Percentiles rank a stretch among this genome's conserved stretches.
phyloP scores from a whole-genome alignment of 148 eudicot genomes.

The Persicaria tinctoria region DNA sequence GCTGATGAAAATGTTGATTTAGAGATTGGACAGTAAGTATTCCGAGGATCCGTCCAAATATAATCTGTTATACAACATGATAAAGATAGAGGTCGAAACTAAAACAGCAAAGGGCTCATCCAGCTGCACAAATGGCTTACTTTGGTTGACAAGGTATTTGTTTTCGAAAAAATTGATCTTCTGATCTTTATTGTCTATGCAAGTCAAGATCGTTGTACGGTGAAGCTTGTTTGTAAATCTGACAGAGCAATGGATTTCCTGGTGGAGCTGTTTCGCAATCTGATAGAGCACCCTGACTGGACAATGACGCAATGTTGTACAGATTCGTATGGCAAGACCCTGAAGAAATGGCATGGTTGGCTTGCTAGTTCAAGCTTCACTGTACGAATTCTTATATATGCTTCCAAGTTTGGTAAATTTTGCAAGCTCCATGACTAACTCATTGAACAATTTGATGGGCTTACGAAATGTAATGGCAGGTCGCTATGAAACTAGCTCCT shows the following conservation, averaged over 20 bases:
- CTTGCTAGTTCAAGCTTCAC: slow-evolving; percentile 79
- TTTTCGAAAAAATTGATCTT: no score
- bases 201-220: no score
- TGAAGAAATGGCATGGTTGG: slow-evolving; percentile 98
- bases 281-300: slow-evolving; percentile 69
- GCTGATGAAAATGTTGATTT: slow-evolving; percentile 15
- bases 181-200: no score
- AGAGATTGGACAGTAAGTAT: slow-evolving; percentile 80
- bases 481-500: slow-evolving; percentile 79
- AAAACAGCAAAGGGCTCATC: slow-evolving; percentile 80
- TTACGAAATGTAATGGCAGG: slow-evolving; percentile 20
- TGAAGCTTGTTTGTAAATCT: neutral
- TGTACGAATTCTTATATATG: slow-evolving; percentile 25
- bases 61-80: slow-evolving; percentile 62
- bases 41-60: slow-evolving; percentile 53
- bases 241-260: slow-evolving; percentile 77
- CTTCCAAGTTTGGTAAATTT: neutral
- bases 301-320: slow-evolving; percentile 65
- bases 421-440: no score
- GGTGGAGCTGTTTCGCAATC: slow-evolving; percentile 69
- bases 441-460: neutral
- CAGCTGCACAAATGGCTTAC: slow-evolving; percentile 89
- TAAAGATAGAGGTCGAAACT: slow-evolving; percentile 79
- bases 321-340: slow-evolving; percentile 75
- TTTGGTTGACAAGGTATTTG: slow-evolving; percentile 64